Conservation (phyloP, 768 basidiomycete genomes). For the Lepiota venenata region DNA sequence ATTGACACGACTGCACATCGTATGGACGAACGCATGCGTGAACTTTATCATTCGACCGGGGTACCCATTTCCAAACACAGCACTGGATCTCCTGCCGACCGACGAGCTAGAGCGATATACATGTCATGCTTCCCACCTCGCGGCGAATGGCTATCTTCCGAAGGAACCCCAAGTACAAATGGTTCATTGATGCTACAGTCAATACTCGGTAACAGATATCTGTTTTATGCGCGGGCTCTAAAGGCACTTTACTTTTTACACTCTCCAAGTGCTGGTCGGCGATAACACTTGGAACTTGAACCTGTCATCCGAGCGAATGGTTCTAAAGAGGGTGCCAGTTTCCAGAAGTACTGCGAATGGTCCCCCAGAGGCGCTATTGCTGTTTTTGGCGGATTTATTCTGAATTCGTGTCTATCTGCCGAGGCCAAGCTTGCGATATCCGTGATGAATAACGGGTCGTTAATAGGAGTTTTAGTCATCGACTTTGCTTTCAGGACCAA, state of each 20-base stretch:
- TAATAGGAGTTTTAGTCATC: conserved; percentile 7
- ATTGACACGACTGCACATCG: conserved; percentile 44
- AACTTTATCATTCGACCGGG: conserved; percentile 39
- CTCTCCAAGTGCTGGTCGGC: conserved; percentile 60
- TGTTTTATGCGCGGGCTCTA: conserved; percentile 48
- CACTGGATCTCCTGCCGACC: conserved; percentile 32
- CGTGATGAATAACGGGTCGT: conserved; percentile 44
- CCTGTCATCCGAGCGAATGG: conserved; percentile 26
- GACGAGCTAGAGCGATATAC: conserved; percentile 44
- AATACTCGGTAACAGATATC: conserved; percentile 49
- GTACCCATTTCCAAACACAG: conserved; percentile 45
- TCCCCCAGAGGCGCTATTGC: conserved; percentile 43
- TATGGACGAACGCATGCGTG: conserved; percentile 53
- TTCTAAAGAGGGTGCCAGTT: conserved; percentile 38
- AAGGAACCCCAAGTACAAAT: conserved; percentile 13
- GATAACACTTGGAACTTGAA: conserved; percentile 47
- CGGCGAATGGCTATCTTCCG: conserved; percentile 41
- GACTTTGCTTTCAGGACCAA: not conserved
- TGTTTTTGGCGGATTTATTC: conserved; percentile 42
- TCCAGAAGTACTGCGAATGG: conserved; percentile 45
- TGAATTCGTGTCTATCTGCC: conserved; percentile 45
- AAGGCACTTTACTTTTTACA: conserved; percentile 43
- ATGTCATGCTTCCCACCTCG: conserved; percentile 41
- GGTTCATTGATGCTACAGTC: conserved; percentile 28
- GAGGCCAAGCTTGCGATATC: conserved; percentile 51